Base-by-base conservation (phyloP, 768 basidiomycete genomes). In the Kwoniella sp. region DNA sequence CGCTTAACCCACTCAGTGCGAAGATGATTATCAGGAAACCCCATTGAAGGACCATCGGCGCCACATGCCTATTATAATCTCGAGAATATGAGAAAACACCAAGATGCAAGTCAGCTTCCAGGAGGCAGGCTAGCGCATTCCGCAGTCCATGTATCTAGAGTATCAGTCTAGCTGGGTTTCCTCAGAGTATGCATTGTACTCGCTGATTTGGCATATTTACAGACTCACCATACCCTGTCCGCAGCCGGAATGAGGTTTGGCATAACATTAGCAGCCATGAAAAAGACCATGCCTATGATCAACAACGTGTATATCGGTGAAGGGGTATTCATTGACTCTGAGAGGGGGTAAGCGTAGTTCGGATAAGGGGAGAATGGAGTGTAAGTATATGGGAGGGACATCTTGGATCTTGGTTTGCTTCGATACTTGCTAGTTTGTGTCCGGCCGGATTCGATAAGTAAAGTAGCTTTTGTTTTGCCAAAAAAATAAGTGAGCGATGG, bases 241-340 rank as follows among this genome's bases (percentile, higher is more conserved):
- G 67, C 70, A 6, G 48, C 64, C 9, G 73, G 69, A 8, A 77
- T 19, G 1, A 77, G 55, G 21, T 57, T 67, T 0, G 71, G 73
- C 68, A 74, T 68, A 24, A 68, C 49, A 36, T 71, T 72, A 15
- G 62, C 65, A 29, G 58, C 54, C 69, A 77, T 68, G 61, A 74
- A 76, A 17, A 71, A 51, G 6, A 76, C 59, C 69, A 73, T 71
- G 7, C 74, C 74, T 3, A 69, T 46, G n/a, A 76, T 62, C n/a
- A 76, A 65, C 33, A 76, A 44, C 21, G 61, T 65, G 36, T 73
- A 76, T 8, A 76, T 47, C 3, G 73, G 71, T 6, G 73, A 52
- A 5, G 69, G 69, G 0, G 49, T 52, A n/a, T 50, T 9, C 12
- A 59, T 33, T 22, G 57, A 22, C 21, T 48, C 52, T 2, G 57